Evolutionary conservation across 1,284 basidiomycete species (phyloP), one percentile per base, ranked within the genome.

Genomic region (Vanrija sp.): DNA sequence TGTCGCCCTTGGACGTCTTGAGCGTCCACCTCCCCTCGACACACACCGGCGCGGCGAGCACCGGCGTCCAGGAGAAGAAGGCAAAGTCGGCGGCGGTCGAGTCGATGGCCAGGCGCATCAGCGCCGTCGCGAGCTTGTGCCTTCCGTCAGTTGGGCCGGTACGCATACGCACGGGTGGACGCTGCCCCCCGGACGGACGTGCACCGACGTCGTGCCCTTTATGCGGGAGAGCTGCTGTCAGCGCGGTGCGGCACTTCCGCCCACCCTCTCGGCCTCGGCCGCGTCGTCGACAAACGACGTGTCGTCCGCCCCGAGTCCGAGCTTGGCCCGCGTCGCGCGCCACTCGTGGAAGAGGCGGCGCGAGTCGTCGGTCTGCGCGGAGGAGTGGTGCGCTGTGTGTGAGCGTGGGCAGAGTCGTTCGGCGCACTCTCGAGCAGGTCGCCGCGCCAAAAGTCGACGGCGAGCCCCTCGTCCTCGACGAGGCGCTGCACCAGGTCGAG

Each of bases 401-500:
- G 9, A 57, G 47, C 20, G 49, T 44, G 12, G 12, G 15, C 25
- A 7, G 8, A 2, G 0, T 4, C 12, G 9, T 12, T 14, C 9
- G 4, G 49, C 62, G 41, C 37, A 66, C 64, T 58, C 38, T 66
- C 61, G 23, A 56, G 41, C 9, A 63, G 50, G 16, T 66, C 48
- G 14, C 66, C 64, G 16, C 57, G 47, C 66, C 66, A 66, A 35
- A 66, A 63, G 42, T 66, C 66, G 12, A 67, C 65, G 16, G 64
- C 49, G 4, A 61, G 36, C 2, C 50, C 44, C 38, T 68, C 62
- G 20, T 55, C 43, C 14, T 51, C 20, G 24, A 66, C 49, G 4
- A 68, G 49, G 10, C 51, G 38, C 12, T 39, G 19, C 7, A 62
- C 57, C 24, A 67, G 45, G 24, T 65, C 59, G 42, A 64, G 60